phyloP scores from a whole-genome alignment of 140 eudicot species.

The Erigeron philadelphicus region DNA sequence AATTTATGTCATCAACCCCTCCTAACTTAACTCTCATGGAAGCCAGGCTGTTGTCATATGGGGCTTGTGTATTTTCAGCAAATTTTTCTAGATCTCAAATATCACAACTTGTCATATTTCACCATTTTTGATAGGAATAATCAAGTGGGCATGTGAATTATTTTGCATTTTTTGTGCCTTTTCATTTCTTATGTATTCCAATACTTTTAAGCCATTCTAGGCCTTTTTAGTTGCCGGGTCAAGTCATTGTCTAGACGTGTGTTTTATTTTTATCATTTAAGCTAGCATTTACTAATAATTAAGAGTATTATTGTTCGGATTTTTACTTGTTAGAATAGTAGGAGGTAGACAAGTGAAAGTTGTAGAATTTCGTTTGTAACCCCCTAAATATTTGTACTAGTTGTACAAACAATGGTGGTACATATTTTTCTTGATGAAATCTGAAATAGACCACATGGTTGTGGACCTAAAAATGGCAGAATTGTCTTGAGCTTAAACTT shows the following conservation, averaged over 20 bases:
- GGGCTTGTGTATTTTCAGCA: slow-evolving; percentile 22
- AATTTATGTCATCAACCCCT: slow-evolving; percentile 28
- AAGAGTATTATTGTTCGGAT: not conserved
- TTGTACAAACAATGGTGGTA: slow-evolving; percentile 12
- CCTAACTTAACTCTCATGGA: slow-evolving; percentile 22
- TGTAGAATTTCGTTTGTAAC: not conserved
- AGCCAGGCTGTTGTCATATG: slow-evolving; percentile 37
- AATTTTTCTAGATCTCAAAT: slow-evolving; percentile 27
- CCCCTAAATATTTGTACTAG: slow-evolving; percentile 18
- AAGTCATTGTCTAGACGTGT: not conserved
- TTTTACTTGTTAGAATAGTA: not conserved
- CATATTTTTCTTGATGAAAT: slow-evolving; percentile 21
- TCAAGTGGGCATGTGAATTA: slow-evolving; percentile 30
- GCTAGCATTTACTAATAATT: not conserved
- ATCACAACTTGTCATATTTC: slow-evolving; percentile 26
- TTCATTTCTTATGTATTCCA: not conserved
- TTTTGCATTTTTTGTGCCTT: not conserved
- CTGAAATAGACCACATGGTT: slow-evolving; percentile 42
- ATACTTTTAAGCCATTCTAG: not conserved
- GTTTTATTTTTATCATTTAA: not conserved
- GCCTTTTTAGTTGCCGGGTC: not conserved
- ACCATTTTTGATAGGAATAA: slow-evolving; percentile 30
- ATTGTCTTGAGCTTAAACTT: slow-evolving; percentile 31
- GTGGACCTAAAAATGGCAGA: slow-evolving; percentile 39
- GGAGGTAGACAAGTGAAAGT: not conserved